Conservation (phyloP, 805 yeast genomes). For the Alloascoidea africana region DNA sequence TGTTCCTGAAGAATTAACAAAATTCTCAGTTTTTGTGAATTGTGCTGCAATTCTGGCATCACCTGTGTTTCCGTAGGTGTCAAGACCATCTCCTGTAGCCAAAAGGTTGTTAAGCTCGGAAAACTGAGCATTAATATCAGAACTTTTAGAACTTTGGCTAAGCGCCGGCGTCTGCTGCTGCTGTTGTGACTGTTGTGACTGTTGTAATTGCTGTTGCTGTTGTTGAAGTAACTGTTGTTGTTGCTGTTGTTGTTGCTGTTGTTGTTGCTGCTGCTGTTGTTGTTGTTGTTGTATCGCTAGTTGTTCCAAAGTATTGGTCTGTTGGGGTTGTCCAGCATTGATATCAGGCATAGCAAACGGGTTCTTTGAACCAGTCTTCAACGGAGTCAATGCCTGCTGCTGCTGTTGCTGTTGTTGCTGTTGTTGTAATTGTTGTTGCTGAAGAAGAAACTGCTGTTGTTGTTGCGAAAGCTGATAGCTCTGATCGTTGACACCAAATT, state of each 20-base stretch:
- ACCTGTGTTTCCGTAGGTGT: slow-evolving; percentile 86
- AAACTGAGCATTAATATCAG: background rate
- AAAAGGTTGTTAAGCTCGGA: slow-evolving; percentile 58
- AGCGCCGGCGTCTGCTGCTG: slow-evolving; percentile 8
- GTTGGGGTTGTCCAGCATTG: slow-evolving; percentile 2
- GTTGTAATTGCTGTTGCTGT: slow-evolving; percentile 11
- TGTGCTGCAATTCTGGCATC: slow-evolving; percentile 81
- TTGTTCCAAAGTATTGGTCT: slow-evolving; percentile 3
- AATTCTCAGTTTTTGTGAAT: slow-evolving; percentile 67
- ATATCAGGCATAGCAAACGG: slow-evolving; percentile 40
- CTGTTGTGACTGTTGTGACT: slow-evolving; percentile 8
- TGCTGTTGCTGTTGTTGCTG: slow-evolving; percentile 25
- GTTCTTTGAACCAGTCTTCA: slow-evolving; percentile 60
- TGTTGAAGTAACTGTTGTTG: slow-evolving; percentile 13
- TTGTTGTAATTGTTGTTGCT: slow-evolving; percentile 17
- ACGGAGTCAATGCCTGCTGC: slow-evolving; percentile 30
- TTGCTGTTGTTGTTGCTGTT: slow-evolving; percentile 16
- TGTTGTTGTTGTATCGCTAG: slow-evolving; percentile 10
- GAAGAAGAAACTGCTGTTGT: slow-evolving; percentile 10
- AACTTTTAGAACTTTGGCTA: slow-evolving; percentile 7
- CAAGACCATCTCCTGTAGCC: slow-evolving; percentile 82
- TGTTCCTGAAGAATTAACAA: slow-evolving; percentile 80
- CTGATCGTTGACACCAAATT: background rate
- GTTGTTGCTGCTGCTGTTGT: slow-evolving; percentile 16
- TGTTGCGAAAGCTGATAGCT: background rate